Conservation (phyloP, 495 filamentous ascomycete species). For the Aspergillus sclerotiicarbonarius region DNA sequence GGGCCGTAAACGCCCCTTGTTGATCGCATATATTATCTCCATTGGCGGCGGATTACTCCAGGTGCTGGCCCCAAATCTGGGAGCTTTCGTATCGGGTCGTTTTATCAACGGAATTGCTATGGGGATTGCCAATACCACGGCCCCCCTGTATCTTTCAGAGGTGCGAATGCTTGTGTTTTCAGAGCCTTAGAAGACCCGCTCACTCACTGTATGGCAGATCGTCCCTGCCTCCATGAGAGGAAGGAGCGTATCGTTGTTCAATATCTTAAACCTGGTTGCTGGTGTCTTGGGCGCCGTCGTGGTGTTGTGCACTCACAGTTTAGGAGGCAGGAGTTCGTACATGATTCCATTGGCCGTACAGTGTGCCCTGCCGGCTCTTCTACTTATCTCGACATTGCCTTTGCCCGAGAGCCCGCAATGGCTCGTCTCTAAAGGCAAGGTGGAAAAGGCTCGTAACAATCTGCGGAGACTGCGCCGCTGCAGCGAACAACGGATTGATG, state of each 20-base stretch:
- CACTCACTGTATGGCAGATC: slow-evolving; percentile 16
- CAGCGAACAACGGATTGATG: slow-evolving; percentile 28
- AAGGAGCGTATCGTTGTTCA: slow-evolving; percentile 34
- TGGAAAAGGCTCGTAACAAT: slow-evolving; percentile 30
- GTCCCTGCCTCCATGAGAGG: slow-evolving; percentile 39
- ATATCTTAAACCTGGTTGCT: slow-evolving; percentile 35
- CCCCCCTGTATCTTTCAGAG: slow-evolving; percentile 39
- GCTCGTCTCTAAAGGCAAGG: slow-evolving; percentile 55
- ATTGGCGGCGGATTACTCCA: slow-evolving; percentile 37
- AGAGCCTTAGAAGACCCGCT: neutral
- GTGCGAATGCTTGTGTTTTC: slow-evolving; percentile 9
- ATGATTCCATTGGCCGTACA: slow-evolving; percentile 37
- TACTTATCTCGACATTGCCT: slow-evolving; percentile 28
- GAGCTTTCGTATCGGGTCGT: slow-evolving; percentile 34
- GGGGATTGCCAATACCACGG: slow-evolving; percentile 35
- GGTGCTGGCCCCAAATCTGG: slow-evolving; percentile 36
- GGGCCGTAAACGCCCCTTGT: slow-evolving; percentile 37
- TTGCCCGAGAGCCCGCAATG: slow-evolving; percentile 63
- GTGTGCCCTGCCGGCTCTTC: slow-evolving; percentile 29
- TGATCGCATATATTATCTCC: slow-evolving; percentile 33
- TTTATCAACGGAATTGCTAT: slow-evolving; percentile 33
- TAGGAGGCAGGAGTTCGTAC: slow-evolving; percentile 25
- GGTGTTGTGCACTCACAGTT: slow-evolving; percentile 30
- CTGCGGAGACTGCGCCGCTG: slow-evolving; percentile 37
- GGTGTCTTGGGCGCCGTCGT: slow-evolving; percentile 36